Conservation (phyloP, 2,329 filamentous ascomycete species). For the Pseudogymnoascus sp. region DNA sequence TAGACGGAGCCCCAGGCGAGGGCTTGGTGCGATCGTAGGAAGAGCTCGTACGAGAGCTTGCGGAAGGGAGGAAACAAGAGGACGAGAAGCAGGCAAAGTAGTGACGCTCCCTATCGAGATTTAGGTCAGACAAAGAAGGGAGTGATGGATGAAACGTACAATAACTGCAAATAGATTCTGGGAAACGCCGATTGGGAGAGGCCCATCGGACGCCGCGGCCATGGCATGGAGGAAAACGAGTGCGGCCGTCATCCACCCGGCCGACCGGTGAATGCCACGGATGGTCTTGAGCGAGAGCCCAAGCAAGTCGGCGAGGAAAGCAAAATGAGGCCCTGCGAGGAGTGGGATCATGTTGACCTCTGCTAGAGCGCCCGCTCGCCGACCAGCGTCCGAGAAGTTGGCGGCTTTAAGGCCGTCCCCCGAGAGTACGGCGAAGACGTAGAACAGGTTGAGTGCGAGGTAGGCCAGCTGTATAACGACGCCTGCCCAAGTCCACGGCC, state of each 20-base stretch:
- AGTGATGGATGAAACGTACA: neutral
- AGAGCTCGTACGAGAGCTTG: slow-evolving; percentile 13
- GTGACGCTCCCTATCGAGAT: neutral
- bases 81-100: slow-evolving; percentile 9
- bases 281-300: slow-evolving; percentile 17
- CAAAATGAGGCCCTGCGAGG: too few species aligned
- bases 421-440: neutral
- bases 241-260: slow-evolving; percentile 16
- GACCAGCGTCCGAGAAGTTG: neutral
- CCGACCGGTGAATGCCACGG: slow-evolving; percentile 16
- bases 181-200: slow-evolving; percentile 11
- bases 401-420: neutral
- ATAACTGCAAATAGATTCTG: slow-evolving; percentile 13
- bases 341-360: slow-evolving; percentile 12
- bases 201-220: neutral
- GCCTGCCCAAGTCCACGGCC: too few species aligned
- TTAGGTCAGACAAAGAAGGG: neutral
- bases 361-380: slow-evolving; percentile 13
- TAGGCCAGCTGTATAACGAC: neutral
- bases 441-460: neutral
- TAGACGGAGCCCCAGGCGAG: too few species aligned
- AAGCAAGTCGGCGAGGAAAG: neutral
- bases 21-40: too few species aligned
- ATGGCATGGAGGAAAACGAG: slow-evolving; percentile 18
- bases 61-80: slow-evolving; percentile 14